Evolutionary conservation across 257 asterid species (phyloP).

Genomic region (Solanum piurae): DNA sequence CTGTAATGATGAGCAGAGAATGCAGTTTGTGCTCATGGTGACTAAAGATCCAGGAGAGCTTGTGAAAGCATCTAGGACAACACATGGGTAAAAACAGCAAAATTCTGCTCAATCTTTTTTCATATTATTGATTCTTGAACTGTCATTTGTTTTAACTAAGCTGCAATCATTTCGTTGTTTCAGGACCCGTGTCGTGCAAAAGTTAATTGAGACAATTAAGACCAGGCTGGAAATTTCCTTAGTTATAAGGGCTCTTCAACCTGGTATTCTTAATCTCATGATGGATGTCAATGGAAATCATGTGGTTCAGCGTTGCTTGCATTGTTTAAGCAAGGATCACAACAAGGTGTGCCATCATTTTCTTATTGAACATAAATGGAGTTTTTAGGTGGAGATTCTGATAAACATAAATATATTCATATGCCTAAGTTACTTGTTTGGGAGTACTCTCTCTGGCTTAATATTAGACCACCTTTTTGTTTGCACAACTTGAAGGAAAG

Average conservation of each 20-base stretch:
- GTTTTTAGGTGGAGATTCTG: not conserved
- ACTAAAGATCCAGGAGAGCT: slow-evolving; percentile 21
- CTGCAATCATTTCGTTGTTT: not conserved
- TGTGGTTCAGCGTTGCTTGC: slow-evolving; percentile 34
- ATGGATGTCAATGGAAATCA: slow-evolving; percentile 35
- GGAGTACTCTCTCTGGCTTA: not conserved
- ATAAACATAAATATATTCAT: not conserved
- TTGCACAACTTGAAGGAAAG: not conserved
- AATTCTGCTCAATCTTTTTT: not conserved
- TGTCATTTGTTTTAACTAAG: not conserved
- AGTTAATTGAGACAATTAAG: slow-evolving; percentile 21
- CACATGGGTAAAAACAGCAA: slow-evolving; percentile 24
- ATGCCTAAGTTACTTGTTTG: not conserved
- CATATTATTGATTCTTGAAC: not conserved
- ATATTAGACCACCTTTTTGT: not conserved
- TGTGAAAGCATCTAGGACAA: slow-evolving; percentile 10
- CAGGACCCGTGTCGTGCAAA: slow-evolving; percentile 40
- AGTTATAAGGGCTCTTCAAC: slow-evolving; percentile 22
- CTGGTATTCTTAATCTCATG: slow-evolving; percentile 27
- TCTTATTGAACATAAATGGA: not conserved
- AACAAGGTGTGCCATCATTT: slow-evolving; percentile 17
- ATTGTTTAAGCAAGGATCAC: slow-evolving; percentile 20
- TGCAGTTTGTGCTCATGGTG: slow-evolving; percentile 16
- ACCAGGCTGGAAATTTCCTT: slow-evolving; percentile 24
- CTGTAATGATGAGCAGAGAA: slow-evolving; percentile 31